phyloP scores from a whole-genome alignment of 192 early-diverging fungal species.

The Linderina pennispora region DNA sequence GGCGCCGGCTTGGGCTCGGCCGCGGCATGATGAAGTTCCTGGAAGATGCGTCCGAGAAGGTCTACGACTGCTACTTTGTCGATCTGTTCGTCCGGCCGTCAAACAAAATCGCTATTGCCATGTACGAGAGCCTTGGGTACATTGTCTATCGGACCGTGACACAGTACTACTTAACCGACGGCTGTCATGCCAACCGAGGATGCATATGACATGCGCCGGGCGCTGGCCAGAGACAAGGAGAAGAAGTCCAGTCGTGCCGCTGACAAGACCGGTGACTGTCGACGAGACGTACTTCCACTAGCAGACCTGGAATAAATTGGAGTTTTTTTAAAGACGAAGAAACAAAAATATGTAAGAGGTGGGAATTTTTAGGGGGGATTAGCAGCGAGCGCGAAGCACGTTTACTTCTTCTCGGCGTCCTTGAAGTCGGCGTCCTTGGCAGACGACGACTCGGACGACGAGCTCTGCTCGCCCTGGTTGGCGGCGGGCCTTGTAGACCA shows the following conservation, averaged over 20 bases:
- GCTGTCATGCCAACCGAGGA: conserved; percentile 69
- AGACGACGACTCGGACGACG: conserved; percentile 13
- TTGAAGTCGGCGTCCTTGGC: conserved; percentile 71
- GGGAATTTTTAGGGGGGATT: not conserved
- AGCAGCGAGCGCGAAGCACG: not conserved
- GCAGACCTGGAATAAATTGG: not conserved
- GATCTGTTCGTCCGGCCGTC: conserved; percentile 95
- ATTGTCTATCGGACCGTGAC: conserved; percentile 81
- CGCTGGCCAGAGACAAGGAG: conserved; percentile 73
- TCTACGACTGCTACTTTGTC: conserved; percentile 68
- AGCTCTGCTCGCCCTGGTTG: conserved; percentile 25
- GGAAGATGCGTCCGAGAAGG: conserved; percentile 86
- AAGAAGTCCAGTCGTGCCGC: conserved; percentile 33
- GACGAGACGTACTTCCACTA: conserved; percentile 21
- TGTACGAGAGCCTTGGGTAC: conserved; percentile 94
- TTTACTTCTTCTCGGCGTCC: conserved; percentile 61
- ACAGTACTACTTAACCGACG: conserved; percentile 74
- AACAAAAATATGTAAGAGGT: not conserved
- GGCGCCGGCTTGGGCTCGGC: conserved; percentile 85
- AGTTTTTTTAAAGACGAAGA: not conserved
- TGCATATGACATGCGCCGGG: conserved; percentile 95
- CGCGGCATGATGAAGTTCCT: conserved; percentile 82
- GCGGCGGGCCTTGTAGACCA: conserved; percentile 89
- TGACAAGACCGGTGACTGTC: conserved; percentile 20
- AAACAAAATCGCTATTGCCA: conserved; percentile 82